A percentile compares a stretch with the other conserved stretches of the same genome.
Evolutionary conservation across 306 rosid species (phyloP).

Genomic region (Trichosanthes cucumerina): DNA sequence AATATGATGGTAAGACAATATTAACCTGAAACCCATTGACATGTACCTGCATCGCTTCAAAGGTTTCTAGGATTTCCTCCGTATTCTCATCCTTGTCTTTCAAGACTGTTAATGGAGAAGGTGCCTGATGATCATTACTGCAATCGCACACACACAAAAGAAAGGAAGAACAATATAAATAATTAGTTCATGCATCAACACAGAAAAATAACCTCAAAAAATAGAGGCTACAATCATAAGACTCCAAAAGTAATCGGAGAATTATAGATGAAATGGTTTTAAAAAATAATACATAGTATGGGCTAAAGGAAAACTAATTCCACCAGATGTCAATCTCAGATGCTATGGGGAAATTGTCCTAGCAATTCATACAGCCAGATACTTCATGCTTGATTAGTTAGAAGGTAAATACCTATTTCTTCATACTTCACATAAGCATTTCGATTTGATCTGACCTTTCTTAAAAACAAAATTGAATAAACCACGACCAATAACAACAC

Average conservation of each 20-base stretch:
- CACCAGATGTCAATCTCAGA: not conserved
- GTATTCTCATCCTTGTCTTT: slow-evolving; percentile 30
- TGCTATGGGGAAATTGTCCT: not conserved
- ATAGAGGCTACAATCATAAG: not conserved
- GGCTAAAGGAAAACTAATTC: not conserved
- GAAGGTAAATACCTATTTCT: not conserved
- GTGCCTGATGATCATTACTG: slow-evolving; percentile 32
- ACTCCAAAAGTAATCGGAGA: not conserved
- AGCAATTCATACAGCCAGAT: not conserved
- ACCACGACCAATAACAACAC: not conserved
- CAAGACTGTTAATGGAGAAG: slow-evolving; percentile 19
- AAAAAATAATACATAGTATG: not conserved
- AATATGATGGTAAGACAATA: slow-evolving; percentile 9
- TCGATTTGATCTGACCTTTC: not conserved
- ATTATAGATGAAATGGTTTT: not conserved
- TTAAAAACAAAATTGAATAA: not conserved
- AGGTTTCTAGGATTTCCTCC: slow-evolving; percentile 36
- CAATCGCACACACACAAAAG: slow-evolving; percentile 3
- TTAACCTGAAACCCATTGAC: slow-evolving; percentile 31
- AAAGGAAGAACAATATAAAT: not conserved
- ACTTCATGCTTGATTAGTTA: not conserved
- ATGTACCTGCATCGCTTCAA: slow-evolving; percentile 23
- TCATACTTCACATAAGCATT: slow-evolving; percentile 5
- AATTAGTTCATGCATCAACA: slow-evolving; percentile 16
- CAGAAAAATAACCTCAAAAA: not conserved